These are phyloP conservation scores for Sporothrix euskadiensis DNA, from an alignment of 2,329 filamentous ascomycete species.

Conservation along the genomic window DNA sequence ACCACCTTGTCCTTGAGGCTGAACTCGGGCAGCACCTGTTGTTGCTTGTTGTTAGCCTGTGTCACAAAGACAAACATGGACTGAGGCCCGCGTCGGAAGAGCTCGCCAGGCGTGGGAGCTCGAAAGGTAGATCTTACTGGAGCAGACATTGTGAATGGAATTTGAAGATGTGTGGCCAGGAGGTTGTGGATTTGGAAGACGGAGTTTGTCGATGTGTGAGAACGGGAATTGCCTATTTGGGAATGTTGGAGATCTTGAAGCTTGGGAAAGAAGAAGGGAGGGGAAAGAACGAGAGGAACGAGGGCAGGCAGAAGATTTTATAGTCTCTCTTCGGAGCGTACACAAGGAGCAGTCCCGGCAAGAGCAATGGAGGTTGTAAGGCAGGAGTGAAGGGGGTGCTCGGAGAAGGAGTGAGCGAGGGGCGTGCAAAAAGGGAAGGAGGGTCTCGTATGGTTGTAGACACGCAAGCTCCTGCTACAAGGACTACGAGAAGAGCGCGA, in stretches of 20 bases:
- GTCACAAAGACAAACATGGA: background rate
- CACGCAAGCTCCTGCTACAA: constrained; percentile 14
- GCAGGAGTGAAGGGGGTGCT: background rate
- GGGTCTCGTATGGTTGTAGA: background rate
- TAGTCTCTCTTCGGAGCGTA: background rate
- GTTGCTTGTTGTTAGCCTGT: background rate
- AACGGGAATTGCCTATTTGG: background rate
- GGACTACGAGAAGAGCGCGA: background rate
- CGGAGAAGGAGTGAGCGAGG: background rate
- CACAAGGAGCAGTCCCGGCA: background rate
- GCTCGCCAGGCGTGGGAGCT: background rate
- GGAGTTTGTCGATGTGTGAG: background rate
- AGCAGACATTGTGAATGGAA: constrained; percentile 12
- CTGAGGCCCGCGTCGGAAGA: background rate
- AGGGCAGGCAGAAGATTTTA: background rate
- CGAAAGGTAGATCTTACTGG: background rate
- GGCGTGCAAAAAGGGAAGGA: constrained; percentile 9
- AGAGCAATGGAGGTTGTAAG: background rate
- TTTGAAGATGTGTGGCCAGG: background rate
- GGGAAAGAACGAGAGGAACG: background rate
- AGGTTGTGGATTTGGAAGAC: background rate
- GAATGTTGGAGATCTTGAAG: background rate
- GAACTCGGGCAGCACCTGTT: constrained; percentile 66
- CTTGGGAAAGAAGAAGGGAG: background rate
- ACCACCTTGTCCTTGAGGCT: constrained; percentile 72